Evolutionary conservation across 305 asterid genomes (phyloP).

Genomic region (Petunia hybrid): DNA sequence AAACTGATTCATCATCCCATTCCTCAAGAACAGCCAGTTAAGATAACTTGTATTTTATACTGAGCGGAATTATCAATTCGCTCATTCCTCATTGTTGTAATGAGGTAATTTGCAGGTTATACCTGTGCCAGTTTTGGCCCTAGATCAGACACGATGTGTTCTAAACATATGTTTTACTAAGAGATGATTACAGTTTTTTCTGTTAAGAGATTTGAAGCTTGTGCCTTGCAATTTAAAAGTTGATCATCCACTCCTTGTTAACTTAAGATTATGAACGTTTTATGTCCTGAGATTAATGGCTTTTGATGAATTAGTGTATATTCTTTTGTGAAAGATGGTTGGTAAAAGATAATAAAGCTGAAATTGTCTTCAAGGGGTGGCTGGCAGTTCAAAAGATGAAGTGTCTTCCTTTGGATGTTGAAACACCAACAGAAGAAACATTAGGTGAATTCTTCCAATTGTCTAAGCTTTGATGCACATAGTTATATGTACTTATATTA

Average conservation of each 20-base stretch:
- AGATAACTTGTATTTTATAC: slow-evolving; percentile 11
- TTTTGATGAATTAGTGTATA: background rate
- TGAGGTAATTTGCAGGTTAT: slow-evolving; percentile 6
- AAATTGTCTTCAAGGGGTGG: background rate
- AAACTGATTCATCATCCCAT: slow-evolving; percentile 55
- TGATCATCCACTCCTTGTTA: background rate
- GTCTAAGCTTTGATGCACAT: background rate
- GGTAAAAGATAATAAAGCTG: background rate
- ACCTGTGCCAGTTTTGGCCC: slow-evolving; percentile 29
- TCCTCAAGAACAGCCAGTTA: slow-evolving; percentile 32
- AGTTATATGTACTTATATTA: no score
- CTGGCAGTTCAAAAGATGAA: background rate
- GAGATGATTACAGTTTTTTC: background rate
- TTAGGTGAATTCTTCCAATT: background rate
- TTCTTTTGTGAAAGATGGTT: background rate
- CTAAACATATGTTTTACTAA: background rate
- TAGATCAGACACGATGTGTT: background rate
- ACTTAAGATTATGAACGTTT: background rate
- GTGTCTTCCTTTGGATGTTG: background rate
- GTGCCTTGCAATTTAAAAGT: background rate
- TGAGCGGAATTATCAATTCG: background rate
- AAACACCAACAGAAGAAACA: background rate
- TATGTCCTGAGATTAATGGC: background rate
- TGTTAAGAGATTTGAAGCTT: background rate
- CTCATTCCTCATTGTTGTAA: slow-evolving; percentile 23